phyloP scores from a whole-genome alignment of 1,284 basidiomycete genomes.

The Leccinum subatratum region DNA sequence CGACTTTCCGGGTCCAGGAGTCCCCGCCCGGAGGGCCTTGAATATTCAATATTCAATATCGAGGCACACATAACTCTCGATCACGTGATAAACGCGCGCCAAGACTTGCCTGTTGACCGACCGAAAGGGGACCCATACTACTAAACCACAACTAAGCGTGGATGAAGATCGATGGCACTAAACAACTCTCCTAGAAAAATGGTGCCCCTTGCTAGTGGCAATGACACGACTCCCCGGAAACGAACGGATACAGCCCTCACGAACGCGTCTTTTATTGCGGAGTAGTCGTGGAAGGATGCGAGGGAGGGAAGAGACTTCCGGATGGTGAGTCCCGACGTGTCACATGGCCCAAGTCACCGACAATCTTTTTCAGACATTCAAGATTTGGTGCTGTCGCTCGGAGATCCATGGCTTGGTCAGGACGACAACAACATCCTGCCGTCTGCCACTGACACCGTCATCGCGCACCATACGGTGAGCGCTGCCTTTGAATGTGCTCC shows the following conservation, averaged over 20 bases:
- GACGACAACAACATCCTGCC: constrained; percentile 42
- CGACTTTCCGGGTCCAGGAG: too few relatives aligned
- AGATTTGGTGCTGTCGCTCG: constrained; percentile 71
- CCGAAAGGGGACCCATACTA: background rate
- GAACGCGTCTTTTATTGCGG: constrained; percentile 76
- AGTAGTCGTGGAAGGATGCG: constrained; percentile 75
- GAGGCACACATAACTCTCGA: constrained; percentile 12
- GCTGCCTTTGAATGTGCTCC: background rate
- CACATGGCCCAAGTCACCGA: background rate
- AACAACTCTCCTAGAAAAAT: constrained; percentile 64
- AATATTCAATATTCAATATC: background rate
- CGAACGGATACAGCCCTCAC: constrained; percentile 45
- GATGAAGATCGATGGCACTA: constrained; percentile 38
- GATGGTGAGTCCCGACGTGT: constrained; percentile 47
- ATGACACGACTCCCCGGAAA: constrained; percentile 45
- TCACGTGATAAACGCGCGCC: constrained; percentile 25
- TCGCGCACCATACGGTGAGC: constrained; percentile 43
- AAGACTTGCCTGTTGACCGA: background rate
- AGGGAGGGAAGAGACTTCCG: constrained; percentile 59
- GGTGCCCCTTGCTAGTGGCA: constrained; percentile 62
- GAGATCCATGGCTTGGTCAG: constrained; percentile 51
- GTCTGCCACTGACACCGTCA: constrained; percentile 36
- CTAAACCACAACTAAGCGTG: constrained; percentile 13
- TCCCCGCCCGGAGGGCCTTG: too few relatives aligned
- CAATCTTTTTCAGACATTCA: constrained; percentile 56